Conservation (phyloP, 495 filamentous ascomycete species). For the Tuber umbilicatum region DNA sequence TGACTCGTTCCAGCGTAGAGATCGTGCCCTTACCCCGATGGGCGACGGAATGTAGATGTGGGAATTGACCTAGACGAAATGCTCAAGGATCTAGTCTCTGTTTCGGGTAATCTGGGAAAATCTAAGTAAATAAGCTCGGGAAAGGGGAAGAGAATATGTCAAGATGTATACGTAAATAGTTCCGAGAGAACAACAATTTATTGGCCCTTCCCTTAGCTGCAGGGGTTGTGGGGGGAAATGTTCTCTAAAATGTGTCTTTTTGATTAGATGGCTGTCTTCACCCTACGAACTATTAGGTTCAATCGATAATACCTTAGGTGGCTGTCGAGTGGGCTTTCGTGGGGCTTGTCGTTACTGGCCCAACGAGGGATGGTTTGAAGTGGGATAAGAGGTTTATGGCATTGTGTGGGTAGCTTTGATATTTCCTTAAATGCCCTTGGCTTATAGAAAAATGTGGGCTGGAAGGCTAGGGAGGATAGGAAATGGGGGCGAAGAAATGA, state of each 20-base stretch:
- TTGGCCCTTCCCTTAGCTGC: conserved; percentile 1
- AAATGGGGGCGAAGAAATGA: background rate
- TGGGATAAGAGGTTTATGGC: background rate
- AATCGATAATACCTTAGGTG: background rate
- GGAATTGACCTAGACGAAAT: background rate
- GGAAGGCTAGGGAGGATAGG: background rate
- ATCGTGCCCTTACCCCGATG: background rate
- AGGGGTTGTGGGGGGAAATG: background rate
- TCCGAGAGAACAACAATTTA: background rate
- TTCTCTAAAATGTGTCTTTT: background rate
- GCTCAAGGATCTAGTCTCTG: background rate
- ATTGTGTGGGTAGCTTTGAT: background rate
- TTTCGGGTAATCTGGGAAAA: background rate
- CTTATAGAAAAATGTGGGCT: background rate
- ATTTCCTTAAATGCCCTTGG: background rate
- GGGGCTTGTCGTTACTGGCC: background rate
- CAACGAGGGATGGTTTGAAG: background rate
- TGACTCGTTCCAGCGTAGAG: background rate
- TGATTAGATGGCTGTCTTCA: background rate
- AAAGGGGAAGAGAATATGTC: background rate
- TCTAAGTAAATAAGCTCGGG: background rate
- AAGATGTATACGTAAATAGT: background rate
- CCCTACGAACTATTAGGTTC: background rate
- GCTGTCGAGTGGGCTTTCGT: background rate
- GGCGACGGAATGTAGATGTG: background rate